A percentile compares a stretch with the other conserved stretches of the same genome.
phyloP scores from a whole-genome alignment of 495 filamentous ascomycete genomes.

The Aspergillus egyptiacus region DNA sequence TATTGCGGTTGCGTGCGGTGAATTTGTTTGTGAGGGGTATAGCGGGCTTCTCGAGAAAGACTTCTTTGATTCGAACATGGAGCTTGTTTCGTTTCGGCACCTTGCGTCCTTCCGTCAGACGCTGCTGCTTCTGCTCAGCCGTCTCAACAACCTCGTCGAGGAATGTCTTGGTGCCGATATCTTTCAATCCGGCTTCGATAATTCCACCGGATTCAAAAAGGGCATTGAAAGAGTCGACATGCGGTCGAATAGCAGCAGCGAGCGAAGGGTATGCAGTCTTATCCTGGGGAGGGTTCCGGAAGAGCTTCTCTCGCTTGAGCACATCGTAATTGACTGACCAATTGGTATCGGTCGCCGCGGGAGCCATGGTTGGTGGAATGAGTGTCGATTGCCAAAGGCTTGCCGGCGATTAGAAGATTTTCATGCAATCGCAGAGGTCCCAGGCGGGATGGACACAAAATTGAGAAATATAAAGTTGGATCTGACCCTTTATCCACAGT shows the following conservation, averaged over 20 bases:
- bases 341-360: conserved; percentile 56
- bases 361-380: too few relatives aligned
- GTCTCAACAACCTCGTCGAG: conserved; percentile 65
- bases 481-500: not conserved
- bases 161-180: conserved; percentile 85
- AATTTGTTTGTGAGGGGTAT: conserved; percentile 77
- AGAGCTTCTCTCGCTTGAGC: conserved; percentile 75
- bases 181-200: conserved; percentile 68
- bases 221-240: conserved; percentile 95
- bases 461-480: not conserved
- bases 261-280: conserved; percentile 83
- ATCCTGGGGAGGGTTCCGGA: conserved; percentile 79
- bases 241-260: conserved; percentile 74
- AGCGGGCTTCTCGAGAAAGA: conserved; percentile 69
- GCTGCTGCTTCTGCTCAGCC: conserved; percentile 34
- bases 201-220: conserved; percentile 66
- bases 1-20: conserved; percentile 66
- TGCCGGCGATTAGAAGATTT: conserved; percentile 10
- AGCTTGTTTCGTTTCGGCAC: conserved; percentile 61
- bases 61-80: conserved; percentile 64
- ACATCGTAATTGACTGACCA: conserved; percentile 83
- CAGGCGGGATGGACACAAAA: not conserved
- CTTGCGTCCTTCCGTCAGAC: conserved; percentile 39
- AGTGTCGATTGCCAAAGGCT: conserved; percentile 10
- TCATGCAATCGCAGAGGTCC: not conserved